Evolutionary conservation across 2,329 filamentous ascomycete genomes (phyloP), one percentile per base, ranked within the genome.

Genomic region (Pseudomassariella vexata): DNA sequence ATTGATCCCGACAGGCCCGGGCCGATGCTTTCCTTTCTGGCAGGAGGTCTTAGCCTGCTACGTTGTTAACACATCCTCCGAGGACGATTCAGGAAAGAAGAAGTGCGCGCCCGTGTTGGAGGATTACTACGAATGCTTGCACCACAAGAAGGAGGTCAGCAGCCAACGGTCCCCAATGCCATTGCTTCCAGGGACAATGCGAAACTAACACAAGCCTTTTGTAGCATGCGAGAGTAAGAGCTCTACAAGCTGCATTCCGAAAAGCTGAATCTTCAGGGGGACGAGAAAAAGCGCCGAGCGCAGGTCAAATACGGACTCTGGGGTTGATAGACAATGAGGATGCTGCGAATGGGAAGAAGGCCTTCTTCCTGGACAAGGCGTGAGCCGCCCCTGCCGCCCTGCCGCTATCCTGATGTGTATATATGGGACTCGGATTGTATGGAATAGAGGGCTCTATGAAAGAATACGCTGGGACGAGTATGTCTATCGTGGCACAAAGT

Each of bases 1-100:
- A 42, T 47, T 36, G 32, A 36, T 30, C 27, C 24, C 33, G 28
- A 38, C 48, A 79, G 75, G 75, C 52, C 71, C 75, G 41, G 68
- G 68, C 49, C 85, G 90, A 63, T 98, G 92, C 79, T 96, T 95
- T 71, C 86, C 89, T 57, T 98, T 95, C 78, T 98, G 92, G 92
- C 92, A 98, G 68, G 92, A 98, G 66, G 80, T 96, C 46, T 84
- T 98, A 59, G 88, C 88, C 53, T 98, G 92, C 78, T 98, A 98
- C 63, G 88, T 95, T 40, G 81, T 95, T 57, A 96, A 96, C 69
- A 87, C 87, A 35, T 76, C 73, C 45, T 69, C 82, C 44, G 84
- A 90, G 35, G 83, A 89, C 54, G 71, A 78, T 47, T 76, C 79
- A 11, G 86, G 86, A 48, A 92, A 89, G 69, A 83, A 80, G 62